These are phyloP conservation scores for Cinchona pubescens DNA, from an alignment of 257 asterid species.

Conservation along the genomic window DNA sequence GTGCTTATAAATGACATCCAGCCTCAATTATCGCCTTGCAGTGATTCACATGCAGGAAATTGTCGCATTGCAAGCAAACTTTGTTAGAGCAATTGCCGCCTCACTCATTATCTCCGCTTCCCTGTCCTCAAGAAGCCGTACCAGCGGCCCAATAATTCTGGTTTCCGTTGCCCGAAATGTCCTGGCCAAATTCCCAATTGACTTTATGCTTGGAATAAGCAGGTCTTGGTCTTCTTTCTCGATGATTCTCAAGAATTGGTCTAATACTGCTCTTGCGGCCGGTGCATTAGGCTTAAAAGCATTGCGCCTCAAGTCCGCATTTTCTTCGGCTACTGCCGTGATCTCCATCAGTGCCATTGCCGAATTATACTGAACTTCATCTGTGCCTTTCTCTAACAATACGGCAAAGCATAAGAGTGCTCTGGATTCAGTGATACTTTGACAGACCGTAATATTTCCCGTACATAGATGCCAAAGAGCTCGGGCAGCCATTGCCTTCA, in stretches of 20 bases:
- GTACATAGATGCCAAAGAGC: conserved; percentile 30
- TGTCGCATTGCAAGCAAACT: conserved; percentile 59
- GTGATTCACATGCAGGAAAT: conserved; percentile 56
- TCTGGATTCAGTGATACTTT: conserved; percentile 27
- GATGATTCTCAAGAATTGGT: conserved; percentile 57
- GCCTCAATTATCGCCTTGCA: conserved; percentile 48
- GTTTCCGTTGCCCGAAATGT: conserved; percentile 77
- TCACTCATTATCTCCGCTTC: conserved; percentile 59
- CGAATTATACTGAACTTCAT: conserved; percentile 58
- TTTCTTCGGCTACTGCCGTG: conserved; percentile 60
- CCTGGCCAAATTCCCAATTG: conserved; percentile 66
- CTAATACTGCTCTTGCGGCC: conserved; percentile 64
- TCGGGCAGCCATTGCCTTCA: conserved; percentile 31
- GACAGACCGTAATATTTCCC: conserved; percentile 17
- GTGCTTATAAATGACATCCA: conserved; percentile 56
- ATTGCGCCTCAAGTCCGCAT: conserved; percentile 46
- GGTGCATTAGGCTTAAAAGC: conserved; percentile 78
- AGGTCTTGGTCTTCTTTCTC: conserved; percentile 42
- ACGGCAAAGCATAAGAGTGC: conserved; percentile 29
- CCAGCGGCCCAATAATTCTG: conserved; percentile 55
- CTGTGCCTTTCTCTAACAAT: conserved; percentile 54
- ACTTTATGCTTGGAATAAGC: conserved; percentile 58
- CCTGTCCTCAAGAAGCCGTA: conserved; percentile 53
- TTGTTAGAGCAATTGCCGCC: conserved; percentile 55
- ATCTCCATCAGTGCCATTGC: conserved; percentile 85